phyloP scores from a whole-genome alignment of 768 basidiomycete species.

The Tephrocybe sp. region DNA sequence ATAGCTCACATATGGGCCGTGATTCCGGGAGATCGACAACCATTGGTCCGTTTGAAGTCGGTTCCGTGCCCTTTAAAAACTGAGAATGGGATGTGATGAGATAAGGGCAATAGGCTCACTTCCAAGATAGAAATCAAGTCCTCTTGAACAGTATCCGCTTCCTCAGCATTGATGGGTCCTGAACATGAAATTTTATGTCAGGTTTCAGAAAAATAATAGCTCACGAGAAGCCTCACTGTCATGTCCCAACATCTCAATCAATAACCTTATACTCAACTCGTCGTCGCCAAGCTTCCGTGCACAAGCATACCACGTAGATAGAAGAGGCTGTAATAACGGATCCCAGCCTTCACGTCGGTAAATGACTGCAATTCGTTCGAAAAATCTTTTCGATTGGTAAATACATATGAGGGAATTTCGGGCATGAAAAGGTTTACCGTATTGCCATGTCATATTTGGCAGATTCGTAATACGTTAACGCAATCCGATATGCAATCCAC shows the following conservation, averaged over 20 bases:
- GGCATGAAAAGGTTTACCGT: constrained; percentile 50
- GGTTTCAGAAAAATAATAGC: neutral
- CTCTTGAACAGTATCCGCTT: constrained; percentile 53
- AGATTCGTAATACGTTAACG: constrained; percentile 76
- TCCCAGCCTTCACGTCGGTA: constrained; percentile 88
- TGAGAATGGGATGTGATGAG: neutral
- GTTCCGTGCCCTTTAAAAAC: constrained; percentile 61
- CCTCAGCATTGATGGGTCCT: constrained; percentile 43
- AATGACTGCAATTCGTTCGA: constrained; percentile 86
- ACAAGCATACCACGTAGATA: constrained; percentile 80
- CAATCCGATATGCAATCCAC: constrained; percentile 91
- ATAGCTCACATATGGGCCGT: constrained; percentile 57
- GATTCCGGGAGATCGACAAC: constrained; percentile 63
- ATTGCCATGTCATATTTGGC: constrained; percentile 87
- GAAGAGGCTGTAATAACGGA: constrained; percentile 67
- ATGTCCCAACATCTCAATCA: constrained; percentile 81
- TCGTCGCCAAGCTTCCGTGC: constrained; percentile 76
- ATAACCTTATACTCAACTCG: constrained; percentile 69
- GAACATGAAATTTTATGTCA: neutral
- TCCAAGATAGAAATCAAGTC: constrained; percentile 72
- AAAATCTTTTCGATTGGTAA: constrained; percentile 61
- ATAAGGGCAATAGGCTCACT: constrained; percentile 36
- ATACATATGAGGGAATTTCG: neutral
- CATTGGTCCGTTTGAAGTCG: constrained; percentile 55
- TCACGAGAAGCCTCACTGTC: constrained; percentile 43